A percentile compares a stretch with the other conserved stretches of the same genome.
Conservation (phyloP, 1,284 basidiomycete genomes). For the Porodaedalea pini region DNA sequence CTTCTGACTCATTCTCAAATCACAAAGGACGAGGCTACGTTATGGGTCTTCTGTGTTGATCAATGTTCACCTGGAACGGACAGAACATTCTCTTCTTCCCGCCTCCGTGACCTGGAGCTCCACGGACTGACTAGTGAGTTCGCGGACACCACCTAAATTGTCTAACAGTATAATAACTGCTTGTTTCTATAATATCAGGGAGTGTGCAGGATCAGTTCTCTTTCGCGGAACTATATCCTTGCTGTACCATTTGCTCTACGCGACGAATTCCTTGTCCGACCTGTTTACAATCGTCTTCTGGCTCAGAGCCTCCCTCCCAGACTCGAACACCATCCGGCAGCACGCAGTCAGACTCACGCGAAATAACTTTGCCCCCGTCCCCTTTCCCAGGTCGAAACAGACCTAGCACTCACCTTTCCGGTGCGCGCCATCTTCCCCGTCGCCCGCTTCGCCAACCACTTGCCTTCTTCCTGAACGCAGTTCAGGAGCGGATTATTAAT, state of each 20-base stretch:
- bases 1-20: conserved; percentile 49
- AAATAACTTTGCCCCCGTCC: conserved; percentile 24
- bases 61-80: conserved; percentile 28
- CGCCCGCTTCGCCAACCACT: conserved; percentile 44
- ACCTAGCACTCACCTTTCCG: conserved; percentile 12
- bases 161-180: background rate
- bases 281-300: conserved; percentile 30
- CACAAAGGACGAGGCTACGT: conserved; percentile 34
- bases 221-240: conserved; percentile 45
- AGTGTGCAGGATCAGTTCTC: conserved; percentile 2
- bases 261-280: conserved; percentile 40
- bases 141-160: conserved; percentile 10
- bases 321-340: conserved; percentile 1
- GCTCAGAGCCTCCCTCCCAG: conserved; percentile 22
- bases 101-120: conserved; percentile 35
- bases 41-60: conserved; percentile 56
- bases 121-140: conserved; percentile 51
- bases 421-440: conserved; percentile 39
- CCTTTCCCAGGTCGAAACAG: background rate
- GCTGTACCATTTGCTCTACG: conserved; percentile 43
- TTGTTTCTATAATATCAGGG: background rate
- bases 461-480: conserved; percentile 42
- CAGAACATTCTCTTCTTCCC: conserved; percentile 30
- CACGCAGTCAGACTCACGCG: conserved; percentile 9
- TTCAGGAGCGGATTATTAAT: conserved; percentile 49